A percentile compares a stretch with the other conserved stretches of the same genome.
These are phyloP conservation scores for Candida coleopterorum DNA, from an alignment of 805 yeast genomes.

Conservation along the genomic window DNA sequence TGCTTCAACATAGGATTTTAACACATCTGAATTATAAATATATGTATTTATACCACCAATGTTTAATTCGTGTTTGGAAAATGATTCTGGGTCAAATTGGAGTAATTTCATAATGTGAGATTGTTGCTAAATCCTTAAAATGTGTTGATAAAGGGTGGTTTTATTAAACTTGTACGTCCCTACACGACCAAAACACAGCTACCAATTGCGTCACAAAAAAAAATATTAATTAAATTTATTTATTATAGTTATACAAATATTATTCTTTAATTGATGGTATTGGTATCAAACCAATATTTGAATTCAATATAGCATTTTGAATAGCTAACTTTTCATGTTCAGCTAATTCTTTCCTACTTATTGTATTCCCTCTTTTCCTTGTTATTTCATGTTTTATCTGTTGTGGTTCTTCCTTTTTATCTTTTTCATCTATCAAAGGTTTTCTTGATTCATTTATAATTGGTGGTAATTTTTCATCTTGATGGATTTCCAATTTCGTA, in stretches of 20 bases:
- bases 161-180: too few relatives aligned
- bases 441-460: conserved; percentile 7
- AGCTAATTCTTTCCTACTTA: conserved; percentile 12
- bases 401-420: neutral
- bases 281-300: conserved; percentile 8
- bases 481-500: conserved; percentile 3
- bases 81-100: conserved; percentile 13
- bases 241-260: too few relatives aligned
- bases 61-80: conserved; percentile 14
- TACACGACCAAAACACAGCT: too few relatives aligned
- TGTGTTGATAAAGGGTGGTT: too few relatives aligned
- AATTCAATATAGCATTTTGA: conserved; percentile 16
- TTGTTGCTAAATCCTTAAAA: too few relatives aligned
- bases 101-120: conserved; percentile 14
- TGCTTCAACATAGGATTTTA: conserved; percentile 21
- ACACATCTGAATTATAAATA: conserved; percentile 35
- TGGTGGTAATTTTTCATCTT: conserved; percentile 8
- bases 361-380: conserved; percentile 9
- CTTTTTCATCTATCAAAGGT: neutral
- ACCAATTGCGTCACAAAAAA: too few relatives aligned
- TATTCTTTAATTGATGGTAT: conserved; percentile 2
- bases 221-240: too few relatives aligned
- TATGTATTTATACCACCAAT: conserved; percentile 46
- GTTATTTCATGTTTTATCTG: neutral
- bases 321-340: conserved; percentile 17